Evolutionary conservation across 2,329 filamentous ascomycete genomes (phyloP).

Genomic region (Knufia fluminis): DNA sequence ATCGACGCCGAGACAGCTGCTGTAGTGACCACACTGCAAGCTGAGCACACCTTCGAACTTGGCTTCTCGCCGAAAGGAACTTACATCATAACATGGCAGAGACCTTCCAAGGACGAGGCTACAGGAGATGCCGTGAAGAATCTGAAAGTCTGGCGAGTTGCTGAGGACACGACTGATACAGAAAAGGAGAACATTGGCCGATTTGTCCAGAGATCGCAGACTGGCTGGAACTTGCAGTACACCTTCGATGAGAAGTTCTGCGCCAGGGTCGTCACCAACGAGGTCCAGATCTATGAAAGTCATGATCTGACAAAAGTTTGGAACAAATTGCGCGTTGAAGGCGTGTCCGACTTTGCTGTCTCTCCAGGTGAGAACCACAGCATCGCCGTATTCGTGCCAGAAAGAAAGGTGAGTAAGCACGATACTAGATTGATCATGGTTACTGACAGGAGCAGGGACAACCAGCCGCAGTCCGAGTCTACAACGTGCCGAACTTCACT

Average conservation of each 20-base stretch:
- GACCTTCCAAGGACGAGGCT: constrained; percentile 81
- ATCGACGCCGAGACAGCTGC: constrained; percentile 71
- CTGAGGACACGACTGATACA: constrained; percentile 55
- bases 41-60: constrained; percentile 83
- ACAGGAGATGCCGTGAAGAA: constrained; percentile 85
- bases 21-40: constrained; percentile 63
- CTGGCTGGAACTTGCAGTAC: constrained; percentile 96
- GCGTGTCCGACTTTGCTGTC: constrained; percentile 78
- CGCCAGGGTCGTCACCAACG: constrained; percentile 87
- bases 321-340: constrained; percentile 92
- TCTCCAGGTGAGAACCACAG: constrained; percentile 84
- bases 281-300: constrained; percentile 94
- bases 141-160: constrained; percentile 86
- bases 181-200: constrained; percentile 66
- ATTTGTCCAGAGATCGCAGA: constrained; percentile 93
- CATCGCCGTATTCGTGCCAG: constrained; percentile 88
- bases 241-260: constrained; percentile 88
- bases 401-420: constrained; percentile 66
- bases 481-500: constrained; percentile 79
- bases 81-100: constrained; percentile 94
- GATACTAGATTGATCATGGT: neutral
- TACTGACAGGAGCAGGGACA: constrained; percentile 55
- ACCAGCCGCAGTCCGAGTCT: constrained; percentile 89
- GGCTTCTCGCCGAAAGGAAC: constrained; percentile 88
- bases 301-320: constrained; percentile 76